Base-by-base conservation (phyloP, 345 rosid species). In the Camelina laxa region DNA sequence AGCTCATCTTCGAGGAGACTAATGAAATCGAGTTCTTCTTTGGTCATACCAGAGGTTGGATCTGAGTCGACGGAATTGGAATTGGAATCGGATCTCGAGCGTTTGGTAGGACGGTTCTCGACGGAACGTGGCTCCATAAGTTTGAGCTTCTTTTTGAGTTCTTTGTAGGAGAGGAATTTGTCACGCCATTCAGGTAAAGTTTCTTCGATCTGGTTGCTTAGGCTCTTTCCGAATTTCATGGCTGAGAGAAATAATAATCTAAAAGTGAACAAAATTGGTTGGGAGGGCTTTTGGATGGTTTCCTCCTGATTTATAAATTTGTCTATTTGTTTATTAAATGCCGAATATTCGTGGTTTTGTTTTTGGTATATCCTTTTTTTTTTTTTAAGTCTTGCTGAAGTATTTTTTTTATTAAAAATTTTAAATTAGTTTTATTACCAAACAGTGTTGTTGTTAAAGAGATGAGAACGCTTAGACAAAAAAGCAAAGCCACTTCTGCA, bases 191-290 rank as follows among this genome's bases (percentile, higher is more conserved):
- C 96, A 7, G 98, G 98, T 64, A 88, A 69, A 9, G 97, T 90
- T 81, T 91, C 93, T 69, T 91, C 97, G 81, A 94, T 91, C 93
- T 94, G 98, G 80, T 83, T 94, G 88, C 96, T 87, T 0, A 91
- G 81, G 84, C 96, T 90, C 84, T 94, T 94, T 6, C 98, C 96
- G 74, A 94, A 94, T 82, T 91, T 94, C 98, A 93, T 93, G 36
- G 20, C 17, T 48, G 4, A 31, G 11, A 20, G n/a, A n/a, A n/a
- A n/a, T n/a, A n/a, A 53, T n/a, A 38, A 41, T 56, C 71, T n/a
- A 53, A 15, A 76, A 70, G 79, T 4, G 63, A 15, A 4, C 2
- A 11, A 15, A 70, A 9, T 57, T n/a, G 41, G 50, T 9, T n/a
- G 27, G 27, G 24, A 41, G 4, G 75, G 1, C 19, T 3, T 5